Percentiles rank a stretch among this genome's conserved stretches.
These are phyloP conservation scores for Blastomyces gilchristii DNA, from an alignment of 2,329 filamentous ascomycete species.

Conservation along the genomic window DNA sequence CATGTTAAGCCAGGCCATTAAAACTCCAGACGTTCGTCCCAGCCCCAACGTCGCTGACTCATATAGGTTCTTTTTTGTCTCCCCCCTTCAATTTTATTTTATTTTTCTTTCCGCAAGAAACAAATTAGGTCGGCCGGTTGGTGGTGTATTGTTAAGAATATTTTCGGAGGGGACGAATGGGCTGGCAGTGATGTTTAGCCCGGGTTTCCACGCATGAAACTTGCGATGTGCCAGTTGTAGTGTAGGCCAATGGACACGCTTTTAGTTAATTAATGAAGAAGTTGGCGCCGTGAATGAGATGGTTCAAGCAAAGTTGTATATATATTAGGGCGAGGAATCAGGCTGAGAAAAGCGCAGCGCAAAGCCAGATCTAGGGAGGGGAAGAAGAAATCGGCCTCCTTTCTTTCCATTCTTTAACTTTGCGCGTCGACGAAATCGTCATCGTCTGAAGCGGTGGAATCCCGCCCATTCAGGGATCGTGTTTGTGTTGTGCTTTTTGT, in stretches of 20 bases:
- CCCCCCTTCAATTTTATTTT: neutral
- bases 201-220: neutral
- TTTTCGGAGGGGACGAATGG: neutral
- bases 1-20: neutral
- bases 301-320: neutral
- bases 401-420: conserved; percentile 13
- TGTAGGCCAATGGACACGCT: neutral
- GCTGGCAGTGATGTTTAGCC: neutral
- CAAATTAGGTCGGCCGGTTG: neutral
- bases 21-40: neutral
- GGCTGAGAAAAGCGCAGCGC: neutral
- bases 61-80: neutral
- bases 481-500: conserved; percentile 12
- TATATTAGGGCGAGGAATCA: neutral
- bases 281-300: neutral
- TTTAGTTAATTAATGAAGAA: neutral
- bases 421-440: conserved; percentile 38
- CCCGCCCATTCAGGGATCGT: conserved; percentile 26
- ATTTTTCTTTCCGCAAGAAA: neutral
- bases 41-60: neutral
- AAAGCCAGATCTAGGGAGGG: neutral
- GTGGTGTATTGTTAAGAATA: neutral
- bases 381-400: neutral
- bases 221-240: neutral
- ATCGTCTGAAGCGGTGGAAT: conserved; percentile 31